A percentile compares a stretch with the other conserved stretches of the same genome.
phyloP scores from a whole-genome alignment of 768 basidiomycete genomes.

The Suillus luteus region DNA sequence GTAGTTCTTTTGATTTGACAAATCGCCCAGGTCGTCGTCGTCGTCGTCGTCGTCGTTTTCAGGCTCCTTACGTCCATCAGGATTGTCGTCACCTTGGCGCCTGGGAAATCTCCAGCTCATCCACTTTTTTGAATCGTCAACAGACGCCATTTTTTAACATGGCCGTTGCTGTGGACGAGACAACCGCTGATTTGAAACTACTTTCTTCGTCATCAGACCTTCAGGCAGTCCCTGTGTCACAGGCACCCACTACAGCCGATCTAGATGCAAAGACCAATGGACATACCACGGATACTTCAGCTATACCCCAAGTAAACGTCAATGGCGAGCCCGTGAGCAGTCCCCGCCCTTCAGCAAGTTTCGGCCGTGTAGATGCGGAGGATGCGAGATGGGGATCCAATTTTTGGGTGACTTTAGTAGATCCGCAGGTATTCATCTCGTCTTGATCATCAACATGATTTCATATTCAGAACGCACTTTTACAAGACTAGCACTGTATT shows the following conservation, averaged over 20 bases:
- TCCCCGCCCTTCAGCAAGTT: conserved; percentile 33
- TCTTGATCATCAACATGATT: conserved; percentile 15
- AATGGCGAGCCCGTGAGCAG: conserved; percentile 36
- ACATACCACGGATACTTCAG: conserved; percentile 15
- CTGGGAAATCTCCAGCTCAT: conserved; percentile 4
- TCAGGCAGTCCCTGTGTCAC: conserved; percentile 7
- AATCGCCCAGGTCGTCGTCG: too few relatives aligned
- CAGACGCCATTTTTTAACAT: neutral
- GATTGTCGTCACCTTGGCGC: neutral
- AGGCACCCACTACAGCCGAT: conserved; percentile 15
- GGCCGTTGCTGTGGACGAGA: conserved; percentile 2
- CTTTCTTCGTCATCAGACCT: conserved; percentile 12
- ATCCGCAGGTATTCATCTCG: conserved; percentile 68
- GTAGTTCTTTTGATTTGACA: neutral
- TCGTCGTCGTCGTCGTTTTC: neutral
- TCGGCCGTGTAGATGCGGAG: conserved; percentile 27
- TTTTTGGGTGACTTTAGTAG: conserved; percentile 93
- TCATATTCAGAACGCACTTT: conserved; percentile 13
- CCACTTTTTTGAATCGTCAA: conserved; percentile 2
- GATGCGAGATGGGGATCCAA: conserved; percentile 80
- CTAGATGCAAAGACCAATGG: conserved; percentile 16
- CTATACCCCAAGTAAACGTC: conserved; percentile 38
- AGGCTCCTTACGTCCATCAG: neutral
- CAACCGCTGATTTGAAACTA: conserved; percentile 22
- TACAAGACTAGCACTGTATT: conserved; percentile 65